These are phyloP conservation scores for Tripterygium wilfordii DNA, from an alignment of 177 flowering plant genomes.

Conservation along the genomic window DNA sequence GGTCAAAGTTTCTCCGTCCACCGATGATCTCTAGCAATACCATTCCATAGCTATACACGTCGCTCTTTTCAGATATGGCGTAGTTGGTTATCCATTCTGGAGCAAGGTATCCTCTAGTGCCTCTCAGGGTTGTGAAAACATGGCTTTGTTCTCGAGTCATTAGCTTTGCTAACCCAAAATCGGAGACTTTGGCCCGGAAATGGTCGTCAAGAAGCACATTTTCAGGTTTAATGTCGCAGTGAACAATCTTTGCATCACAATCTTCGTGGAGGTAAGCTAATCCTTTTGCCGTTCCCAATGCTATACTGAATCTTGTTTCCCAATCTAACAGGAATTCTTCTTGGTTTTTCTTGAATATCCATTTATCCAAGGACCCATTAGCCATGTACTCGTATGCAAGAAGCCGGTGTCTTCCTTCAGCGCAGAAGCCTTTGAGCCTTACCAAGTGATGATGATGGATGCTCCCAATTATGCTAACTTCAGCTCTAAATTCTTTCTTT, in stretches of 20 bases:
- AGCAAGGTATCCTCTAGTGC: slow-evolving; percentile 65
- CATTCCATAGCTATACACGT: slow-evolving; percentile 71
- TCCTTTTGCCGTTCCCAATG: slow-evolving; percentile 66
- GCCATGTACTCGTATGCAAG: slow-evolving; percentile 65
- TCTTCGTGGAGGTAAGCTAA: slow-evolving; percentile 67
- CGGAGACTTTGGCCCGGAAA: too few relatives aligned
- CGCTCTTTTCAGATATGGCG: slow-evolving; percentile 74
- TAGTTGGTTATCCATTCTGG: slow-evolving; percentile 81
- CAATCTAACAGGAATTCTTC: slow-evolving; percentile 38
- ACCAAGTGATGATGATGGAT: slow-evolving; percentile 61
- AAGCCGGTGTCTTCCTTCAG: slow-evolving; percentile 51
- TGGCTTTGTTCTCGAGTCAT: slow-evolving; percentile 72
- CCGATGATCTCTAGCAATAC: slow-evolving; percentile 61
- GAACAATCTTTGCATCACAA: slow-evolving; percentile 56
- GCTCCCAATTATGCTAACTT: slow-evolving; percentile 64
- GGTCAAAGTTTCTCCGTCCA: slow-evolving; percentile 56
- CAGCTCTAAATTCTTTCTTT: slow-evolving; percentile 63
- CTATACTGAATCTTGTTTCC: slow-evolving; percentile 53
- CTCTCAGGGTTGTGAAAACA: slow-evolving; percentile 58
- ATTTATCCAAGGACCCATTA: slow-evolving; percentile 53
- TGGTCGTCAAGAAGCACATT: slow-evolving; percentile 58
- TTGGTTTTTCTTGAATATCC: slow-evolving; percentile 44
- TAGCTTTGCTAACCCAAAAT: too few relatives aligned
- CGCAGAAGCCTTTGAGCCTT: slow-evolving; percentile 52
- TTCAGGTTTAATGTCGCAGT: slow-evolving; percentile 72